A percentile compares a stretch with the other conserved stretches of the same genome.
Evolutionary conservation across 148 eudicot species (phyloP).

Genomic region (Hydrangea macrophylla): DNA sequence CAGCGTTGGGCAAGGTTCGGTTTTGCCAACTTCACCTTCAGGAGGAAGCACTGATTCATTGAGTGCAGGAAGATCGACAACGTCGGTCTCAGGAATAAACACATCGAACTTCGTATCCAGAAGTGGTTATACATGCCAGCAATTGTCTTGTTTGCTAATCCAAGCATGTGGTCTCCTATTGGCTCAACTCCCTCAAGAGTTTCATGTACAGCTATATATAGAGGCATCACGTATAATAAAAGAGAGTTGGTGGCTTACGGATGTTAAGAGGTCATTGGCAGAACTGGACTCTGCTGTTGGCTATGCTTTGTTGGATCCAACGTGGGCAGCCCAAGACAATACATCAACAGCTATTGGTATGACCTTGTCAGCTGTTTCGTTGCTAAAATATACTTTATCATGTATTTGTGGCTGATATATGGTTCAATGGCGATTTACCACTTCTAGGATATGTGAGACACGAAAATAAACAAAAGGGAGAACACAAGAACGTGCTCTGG

Average conservation of each 20-base stretch:
- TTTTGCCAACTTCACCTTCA: slow-evolving; percentile 92
- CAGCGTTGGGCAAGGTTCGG: slow-evolving; percentile 59
- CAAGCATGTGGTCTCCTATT: slow-evolving; percentile 97
- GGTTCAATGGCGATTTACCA: background rate
- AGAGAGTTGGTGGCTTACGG: slow-evolving; percentile 94
- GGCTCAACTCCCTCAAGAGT: slow-evolving; percentile 93
- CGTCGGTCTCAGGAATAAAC: slow-evolving; percentile 67
- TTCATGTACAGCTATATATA: slow-evolving; percentile 75
- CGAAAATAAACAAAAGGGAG: too few relatives aligned
- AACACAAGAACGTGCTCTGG: too few relatives aligned
- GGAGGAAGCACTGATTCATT: slow-evolving; percentile 97
- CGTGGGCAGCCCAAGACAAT: slow-evolving; percentile 96
- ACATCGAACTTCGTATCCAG: slow-evolving; percentile 73
- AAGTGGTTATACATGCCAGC: slow-evolving; percentile 93
- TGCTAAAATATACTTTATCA: background rate
- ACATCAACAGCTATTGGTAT: slow-evolving; percentile 94
- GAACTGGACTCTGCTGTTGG: slow-evolving; percentile 89
- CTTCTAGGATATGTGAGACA: too few relatives aligned
- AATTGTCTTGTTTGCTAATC: slow-evolving; percentile 88
- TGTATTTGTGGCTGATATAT: background rate
- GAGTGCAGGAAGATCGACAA: slow-evolving; percentile 64
- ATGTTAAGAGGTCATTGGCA: slow-evolving; percentile 64
- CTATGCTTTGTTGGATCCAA: slow-evolving; percentile 92
- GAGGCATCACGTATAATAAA: slow-evolving; percentile 85
- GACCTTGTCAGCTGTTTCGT: background rate